Base-by-base conservation (phyloP, 2,329 filamentous ascomycete species). In the Microcyclospora pomicola region DNA sequence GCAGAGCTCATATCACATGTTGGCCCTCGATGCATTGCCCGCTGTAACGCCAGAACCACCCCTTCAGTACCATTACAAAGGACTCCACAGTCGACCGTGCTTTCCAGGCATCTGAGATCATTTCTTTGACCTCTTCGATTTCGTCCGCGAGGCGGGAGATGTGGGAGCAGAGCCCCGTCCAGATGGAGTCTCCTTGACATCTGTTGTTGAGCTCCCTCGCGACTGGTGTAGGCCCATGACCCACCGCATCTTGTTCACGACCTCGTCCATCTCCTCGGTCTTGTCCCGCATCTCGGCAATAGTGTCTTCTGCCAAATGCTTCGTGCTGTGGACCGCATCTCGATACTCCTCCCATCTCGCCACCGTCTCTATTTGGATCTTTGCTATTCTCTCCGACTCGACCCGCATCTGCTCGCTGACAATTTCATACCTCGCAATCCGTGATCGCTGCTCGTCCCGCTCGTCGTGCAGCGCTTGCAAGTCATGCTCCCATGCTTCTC, bases 371-470 rank as follows among this genome's bases (percentile, higher is more conserved):
- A 73, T 69, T 50, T 82, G 81, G 50, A 80, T 71, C 35, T 69
- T 66, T 41, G 62, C 61, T 15, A 78, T 62, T 41, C 73, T 66
- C 40, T 72, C 71, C 41, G 82, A 70, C 49, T 83, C 81, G 50
- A 71, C 69, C 46, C 81, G 72, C 54, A 84, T 76, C 59, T 86
- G 80, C 46, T 84, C 79, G 54, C 75, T 79, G 27, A 86, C 67
- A 42, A 82, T 75, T 36, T 75, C 69, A 36, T 85, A 63, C 27
- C 72, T 75, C 43, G 64, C 68, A 47, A 81, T 76, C 59, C 38
- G 39, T 33, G 40, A 34, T n/a, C 43, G 39, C 37, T 82, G 77
- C 36, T 63, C 64, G 44, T 60, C 65, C 41, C 75, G 65, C 50
- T 77, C 71, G 30, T 69, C 64, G 34, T 69, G 64, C 30, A 82